Evolutionary conservation across 2,329 filamentous ascomycete species (phyloP), one percentile per base, ranked within the genome.

Genomic region (Colletotrichum chrysophilum): DNA sequence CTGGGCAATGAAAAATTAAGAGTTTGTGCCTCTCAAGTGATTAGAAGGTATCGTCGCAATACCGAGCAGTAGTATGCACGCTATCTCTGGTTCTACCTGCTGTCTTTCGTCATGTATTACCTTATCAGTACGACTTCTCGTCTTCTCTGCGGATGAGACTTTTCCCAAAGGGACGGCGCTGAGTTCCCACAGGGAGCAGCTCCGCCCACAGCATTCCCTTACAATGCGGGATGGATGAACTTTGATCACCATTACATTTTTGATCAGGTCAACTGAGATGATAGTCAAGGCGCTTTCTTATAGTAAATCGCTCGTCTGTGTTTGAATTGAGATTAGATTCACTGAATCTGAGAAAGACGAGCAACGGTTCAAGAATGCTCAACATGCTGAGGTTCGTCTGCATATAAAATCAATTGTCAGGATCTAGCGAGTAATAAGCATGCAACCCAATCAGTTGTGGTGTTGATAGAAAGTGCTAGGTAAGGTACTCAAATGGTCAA

Each of bases 31-130:
- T 48, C 43, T 12, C 1, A 21, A 48, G 10, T 21, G n/a, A 48
- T 48, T 0, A 48, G n/a, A 48, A 48, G n/a, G 43, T 13, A 1
- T 21, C 3, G n/a, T 1, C 6, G 10, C n/a, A 48, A 21, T 21
- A 48, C 18, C 18, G 1, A 43, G 1, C 9, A 48, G 18, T 48
- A 5, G 0, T 3, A n/a, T 21, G 38, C 3, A 21, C 18, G 9
- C 18, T n/a, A 43, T 18, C 8, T 43, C 38, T 48, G 10, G 10
- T 21, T 12, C 0, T 9, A 48, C 10, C 5, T 48, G 18, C 43
- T 21, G 43, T 21, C 2, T 12, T 48, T 48, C 43, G 43, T 48
- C 10, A 0, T 10, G n/a, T 48, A 48, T 21, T 12, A 0, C 10
- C 5, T 10, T 13, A 21, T 48, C 1, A 21, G 4, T 13, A 21